Evolutionary conservation across 805 yeast genomes (phyloP).

Genomic region (Metschnikowia koreensis): DNA sequence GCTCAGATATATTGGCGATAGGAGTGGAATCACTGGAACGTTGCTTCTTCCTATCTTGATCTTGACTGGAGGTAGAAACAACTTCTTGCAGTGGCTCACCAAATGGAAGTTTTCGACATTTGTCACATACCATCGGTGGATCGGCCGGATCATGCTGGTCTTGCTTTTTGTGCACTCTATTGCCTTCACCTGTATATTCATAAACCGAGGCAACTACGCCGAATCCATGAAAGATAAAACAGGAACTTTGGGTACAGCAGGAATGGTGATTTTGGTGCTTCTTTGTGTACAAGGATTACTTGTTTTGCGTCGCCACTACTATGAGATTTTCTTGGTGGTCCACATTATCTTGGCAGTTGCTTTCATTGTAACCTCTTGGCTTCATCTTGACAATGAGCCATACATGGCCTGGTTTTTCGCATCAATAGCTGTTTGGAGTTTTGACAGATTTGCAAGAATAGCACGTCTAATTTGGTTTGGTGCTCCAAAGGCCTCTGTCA

Average conservation of each 20-base stretch:
- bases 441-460: constrained; percentile 33
- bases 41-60: constrained; percentile 18
- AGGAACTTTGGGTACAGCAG: constrained; percentile 16
- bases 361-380: constrained; percentile 17
- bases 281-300: constrained; percentile 20
- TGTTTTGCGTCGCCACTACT: constrained; percentile 14
- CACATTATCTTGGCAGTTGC: constrained; percentile 18
- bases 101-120: constrained; percentile 20
- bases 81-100: constrained; percentile 20
- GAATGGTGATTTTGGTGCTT: constrained; percentile 9
- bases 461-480: constrained; percentile 29
- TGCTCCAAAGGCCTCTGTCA: constrained; percentile 31
- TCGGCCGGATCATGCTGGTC: constrained; percentile 17
- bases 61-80: constrained; percentile 20
- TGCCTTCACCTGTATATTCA: constrained; percentile 8
- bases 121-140: constrained; percentile 19
- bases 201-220: background rate
- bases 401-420: constrained; percentile 15
- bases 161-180: constrained; percentile 19
- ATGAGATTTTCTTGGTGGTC: constrained; percentile 18
- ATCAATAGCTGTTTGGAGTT: constrained; percentile 28
- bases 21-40: constrained; percentile 19
- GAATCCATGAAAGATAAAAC: constrained; percentile 9
- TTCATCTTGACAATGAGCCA: constrained; percentile 11
- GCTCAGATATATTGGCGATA: constrained; percentile 13